Percentiles rank a stretch among this genome's conserved stretches.
Conservation (phyloP, 148 eudicot genomes). For the Amaranthus cruentus region DNA sequence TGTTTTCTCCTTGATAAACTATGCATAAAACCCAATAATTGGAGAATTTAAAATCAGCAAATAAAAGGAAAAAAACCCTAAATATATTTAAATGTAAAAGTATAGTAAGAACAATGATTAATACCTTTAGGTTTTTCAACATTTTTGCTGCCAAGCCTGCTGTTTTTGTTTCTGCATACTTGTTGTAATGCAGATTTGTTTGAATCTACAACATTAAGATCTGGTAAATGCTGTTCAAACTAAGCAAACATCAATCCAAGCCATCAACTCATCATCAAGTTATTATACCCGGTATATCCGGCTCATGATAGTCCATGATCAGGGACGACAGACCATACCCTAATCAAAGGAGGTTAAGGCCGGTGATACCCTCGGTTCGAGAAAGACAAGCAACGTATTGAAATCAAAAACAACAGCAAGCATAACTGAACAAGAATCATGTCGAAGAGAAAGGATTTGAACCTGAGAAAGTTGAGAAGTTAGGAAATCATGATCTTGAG, state of each 20-base stretch:
- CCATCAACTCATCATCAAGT: background rate
- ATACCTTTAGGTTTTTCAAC: constrained; percentile 71
- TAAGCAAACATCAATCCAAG: too few species aligned
- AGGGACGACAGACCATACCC: too few species aligned
- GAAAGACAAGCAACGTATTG: background rate
- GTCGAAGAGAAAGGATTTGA: background rate
- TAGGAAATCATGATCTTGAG: constrained; percentile 48
- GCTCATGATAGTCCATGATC: too few species aligned
- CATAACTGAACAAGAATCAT: background rate
- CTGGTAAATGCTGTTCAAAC: constrained; percentile 57
- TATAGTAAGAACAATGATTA: background rate
- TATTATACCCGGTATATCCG: too few species aligned
- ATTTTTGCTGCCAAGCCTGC: constrained; percentile 32
- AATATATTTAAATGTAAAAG: constrained; percentile 9
- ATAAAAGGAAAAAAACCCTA: background rate
- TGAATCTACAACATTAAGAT: constrained; percentile 15
- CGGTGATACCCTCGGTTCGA: too few species aligned
- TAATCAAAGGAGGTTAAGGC: too few species aligned
- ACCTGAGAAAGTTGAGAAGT: constrained; percentile 43
- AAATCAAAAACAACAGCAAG: background rate
- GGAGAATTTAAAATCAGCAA: constrained; percentile 4
- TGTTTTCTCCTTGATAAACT: constrained; percentile 43
- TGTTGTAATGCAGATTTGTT: too few species aligned
- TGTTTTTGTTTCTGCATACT: constrained; percentile 14
- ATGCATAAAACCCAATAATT: constrained; percentile 3